Percentiles rank a stretch among this genome's conserved stretches.
Conservation (phyloP, 2,329 filamentous ascomycete species). For the Fusarium albidum region DNA sequence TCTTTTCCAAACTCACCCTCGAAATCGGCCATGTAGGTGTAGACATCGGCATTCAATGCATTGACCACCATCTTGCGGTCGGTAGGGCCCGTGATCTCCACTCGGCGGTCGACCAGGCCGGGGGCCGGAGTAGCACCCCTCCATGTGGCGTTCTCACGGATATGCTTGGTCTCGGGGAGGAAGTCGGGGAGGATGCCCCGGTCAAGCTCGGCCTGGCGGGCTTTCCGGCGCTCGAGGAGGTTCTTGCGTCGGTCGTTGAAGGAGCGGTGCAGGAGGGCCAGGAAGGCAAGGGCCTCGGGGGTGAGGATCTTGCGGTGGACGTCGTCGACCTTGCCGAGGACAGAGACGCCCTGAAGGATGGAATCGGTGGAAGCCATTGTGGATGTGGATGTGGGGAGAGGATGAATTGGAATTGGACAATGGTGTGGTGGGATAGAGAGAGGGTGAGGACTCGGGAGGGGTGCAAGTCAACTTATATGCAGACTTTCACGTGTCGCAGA, state of each 20-base stretch:
- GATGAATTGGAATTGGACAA: background rate
- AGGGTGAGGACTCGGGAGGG: conserved; percentile 8
- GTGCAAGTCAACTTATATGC: conserved; percentile 21
- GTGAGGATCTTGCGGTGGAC: conserved; percentile 90
- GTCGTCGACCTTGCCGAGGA: conserved; percentile 81
- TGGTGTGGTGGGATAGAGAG: conserved; percentile 3
- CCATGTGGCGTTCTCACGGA: conserved; percentile 94
- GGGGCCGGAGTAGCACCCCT: conserved; percentile 91
- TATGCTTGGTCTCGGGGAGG: conserved; percentile 92
- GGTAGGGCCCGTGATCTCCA: conserved; percentile 97
- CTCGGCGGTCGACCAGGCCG: conserved; percentile 88
- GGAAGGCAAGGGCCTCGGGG: conserved; percentile 88
- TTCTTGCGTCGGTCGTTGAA: conserved; percentile 91
- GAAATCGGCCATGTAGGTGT: conserved; percentile 99
- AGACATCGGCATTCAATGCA: conserved; percentile 93
- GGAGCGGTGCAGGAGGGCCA: conserved; percentile 91
- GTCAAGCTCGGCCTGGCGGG: conserved; percentile 93
- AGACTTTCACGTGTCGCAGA: conserved; percentile 47
- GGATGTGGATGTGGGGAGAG: conserved; percentile 15
- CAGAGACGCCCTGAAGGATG: conserved; percentile 86
- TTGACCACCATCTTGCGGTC: conserved; percentile 99
- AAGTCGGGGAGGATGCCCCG: conserved; percentile 90
- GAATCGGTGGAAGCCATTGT: conserved; percentile 74
- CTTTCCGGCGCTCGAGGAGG: conserved; percentile 84
- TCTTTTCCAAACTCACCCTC: conserved; percentile 71